Percentiles rank a stretch among this genome's conserved stretches.
These are phyloP conservation scores for Tetragonia tetragonoides DNA, from an alignment of 148 eudicot species.

Conservation along the genomic window DNA sequence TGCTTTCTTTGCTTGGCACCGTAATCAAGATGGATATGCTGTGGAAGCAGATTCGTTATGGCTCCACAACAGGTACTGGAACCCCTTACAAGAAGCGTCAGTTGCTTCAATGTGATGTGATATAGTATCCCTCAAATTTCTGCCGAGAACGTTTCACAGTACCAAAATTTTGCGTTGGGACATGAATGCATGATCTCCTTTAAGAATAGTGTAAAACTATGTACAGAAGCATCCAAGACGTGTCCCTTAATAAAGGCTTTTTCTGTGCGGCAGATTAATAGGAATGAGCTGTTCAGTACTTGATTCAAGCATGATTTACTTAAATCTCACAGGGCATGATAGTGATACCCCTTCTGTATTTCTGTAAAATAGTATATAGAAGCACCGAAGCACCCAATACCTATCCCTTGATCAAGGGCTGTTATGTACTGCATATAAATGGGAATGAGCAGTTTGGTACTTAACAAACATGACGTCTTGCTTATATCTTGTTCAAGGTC, in stretches of 20 bases:
- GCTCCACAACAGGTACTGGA: constrained; percentile 72
- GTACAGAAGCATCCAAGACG: constrained; percentile 1
- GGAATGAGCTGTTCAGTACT: constrained; percentile 1
- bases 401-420: no score
- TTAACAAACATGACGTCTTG: no score
- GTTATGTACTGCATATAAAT: no score
- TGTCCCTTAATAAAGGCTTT: constrained; percentile 2
- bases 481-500: no score
- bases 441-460: no score
- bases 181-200: background rate
- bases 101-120: constrained; percentile 32
- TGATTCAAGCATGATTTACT: background rate
- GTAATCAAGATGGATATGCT: constrained; percentile 75
- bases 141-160: background rate
- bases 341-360: background rate
- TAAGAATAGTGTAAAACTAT: background rate
- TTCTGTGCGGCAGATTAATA: background rate
- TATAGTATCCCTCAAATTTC: background rate
- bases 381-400: background rate
- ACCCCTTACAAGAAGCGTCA: constrained; percentile 23
- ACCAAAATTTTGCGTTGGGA: background rate
- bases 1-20: constrained; percentile 76
- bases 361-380: background rate
- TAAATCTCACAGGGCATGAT: background rate
- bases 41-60: constrained; percentile 72